These are phyloP conservation scores for Canariomyces notabilis DNA, from an alignment of 2,329 filamentous ascomycete species.

Conservation along the genomic window DNA sequence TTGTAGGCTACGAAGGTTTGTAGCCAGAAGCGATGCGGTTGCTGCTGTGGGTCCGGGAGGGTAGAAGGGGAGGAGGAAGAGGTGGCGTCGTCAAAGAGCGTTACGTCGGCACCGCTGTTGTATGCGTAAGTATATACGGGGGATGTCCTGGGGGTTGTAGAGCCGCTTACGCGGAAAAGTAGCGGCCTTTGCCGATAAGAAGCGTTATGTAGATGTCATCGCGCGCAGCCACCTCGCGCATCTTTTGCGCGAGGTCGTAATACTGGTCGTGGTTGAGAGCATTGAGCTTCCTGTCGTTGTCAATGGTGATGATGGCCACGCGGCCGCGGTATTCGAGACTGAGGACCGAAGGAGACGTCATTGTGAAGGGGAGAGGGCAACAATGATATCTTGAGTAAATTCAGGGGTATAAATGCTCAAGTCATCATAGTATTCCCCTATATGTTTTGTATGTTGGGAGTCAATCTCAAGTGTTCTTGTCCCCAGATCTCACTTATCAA, in stretches of 20 bases:
- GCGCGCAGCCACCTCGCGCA: constrained; percentile 72
- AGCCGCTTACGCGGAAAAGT: constrained; percentile 74
- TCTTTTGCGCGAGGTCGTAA: constrained; percentile 65
- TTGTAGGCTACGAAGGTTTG: constrained; percentile 76
- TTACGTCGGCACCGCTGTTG: constrained; percentile 53
- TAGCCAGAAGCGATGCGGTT: constrained; percentile 52
- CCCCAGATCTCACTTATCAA: not conserved
- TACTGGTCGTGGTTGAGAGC: constrained; percentile 69
- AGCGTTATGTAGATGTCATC: constrained; percentile 83
- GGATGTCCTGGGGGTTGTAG: not conserved
- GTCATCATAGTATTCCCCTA: no score
- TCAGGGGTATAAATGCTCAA: no score
- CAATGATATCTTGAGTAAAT: no score
- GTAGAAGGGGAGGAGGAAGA: constrained; percentile 29
- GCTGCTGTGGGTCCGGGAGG: not conserved
- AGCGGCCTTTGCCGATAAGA: constrained; percentile 74
- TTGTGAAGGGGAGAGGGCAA: not conserved
- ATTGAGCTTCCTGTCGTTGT: constrained; percentile 82
- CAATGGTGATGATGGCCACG: constrained; percentile 79
- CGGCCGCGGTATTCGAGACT: constrained; percentile 60
- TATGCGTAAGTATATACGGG: not conserved
- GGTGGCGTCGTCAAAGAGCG: constrained; percentile 69
- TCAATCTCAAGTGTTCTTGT: no score
- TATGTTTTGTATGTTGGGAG: no score
- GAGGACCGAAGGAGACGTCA: constrained; percentile 37